Base-by-base conservation (phyloP, 345 rosid genomes). In the Hypericum androsaemum region DNA sequence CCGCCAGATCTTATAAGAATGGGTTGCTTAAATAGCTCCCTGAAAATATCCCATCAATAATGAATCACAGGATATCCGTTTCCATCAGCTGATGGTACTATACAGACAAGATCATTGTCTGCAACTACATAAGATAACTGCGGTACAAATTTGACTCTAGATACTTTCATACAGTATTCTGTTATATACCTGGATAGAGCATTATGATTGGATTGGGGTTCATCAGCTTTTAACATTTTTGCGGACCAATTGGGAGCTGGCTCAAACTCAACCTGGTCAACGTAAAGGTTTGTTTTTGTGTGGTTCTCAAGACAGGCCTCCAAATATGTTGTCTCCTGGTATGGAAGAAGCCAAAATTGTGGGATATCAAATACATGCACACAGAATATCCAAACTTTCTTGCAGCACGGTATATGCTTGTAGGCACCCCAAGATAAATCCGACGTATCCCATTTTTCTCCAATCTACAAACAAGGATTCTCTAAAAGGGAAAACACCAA, bases 191-290 rank as follows among this genome's bases (percentile, higher is more conserved):
- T 77, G 49, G 67, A 66, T 40, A 58, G 52, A 50, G 78, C 57
- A 66, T 49, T 52, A 48, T 58, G 64, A 15, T 70, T 63, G 35
- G 74, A 66, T 39, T 59, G 62, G 50, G 56, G 61, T 47, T 75
- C 84, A 60, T 81, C 86, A 55, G 72, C 76, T 51, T 74, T 80
- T 54, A 85, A 58, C 53, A 77, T 60, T 58, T 71, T 71, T 16
- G 92, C 94, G 69, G 47, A 77, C 97, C 97, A 88, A 66, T 74
- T 66, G 64, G 73, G 84, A 50, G 97, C 73, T 50, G 99, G 95
- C 74, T 92, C 99, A 72, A 92, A 92, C 71, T 92, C 97, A 65
- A 88, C 97, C 86, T 81, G 95, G 67, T 88, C 97, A 97, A 92
- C 81, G 49, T 81, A 85, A 68, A 88, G 94, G 73, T 76, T 83